Base-by-base conservation (phyloP, 768 basidiomycete species). In the Hypholoma sublateritium region DNA sequence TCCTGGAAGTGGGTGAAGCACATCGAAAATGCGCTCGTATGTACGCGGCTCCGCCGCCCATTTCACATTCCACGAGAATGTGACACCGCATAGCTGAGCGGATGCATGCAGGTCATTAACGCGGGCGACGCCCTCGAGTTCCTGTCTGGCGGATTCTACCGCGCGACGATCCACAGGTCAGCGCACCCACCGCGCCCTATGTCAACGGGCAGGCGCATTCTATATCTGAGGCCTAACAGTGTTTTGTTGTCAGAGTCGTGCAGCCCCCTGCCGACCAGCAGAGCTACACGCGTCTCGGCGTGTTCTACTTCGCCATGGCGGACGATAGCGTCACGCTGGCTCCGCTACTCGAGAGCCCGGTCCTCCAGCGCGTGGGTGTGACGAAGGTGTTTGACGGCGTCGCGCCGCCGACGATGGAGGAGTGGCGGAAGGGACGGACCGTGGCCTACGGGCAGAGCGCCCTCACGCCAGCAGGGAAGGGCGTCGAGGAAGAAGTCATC, bases 31-130 rank as follows among this genome's bases (percentile, higher is more conserved):
- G n/a, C n/a, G n/a, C n/a, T n/a, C n/a, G n/a, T n/a, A n/a, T n/a
- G n/a, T n/a, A n/a, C n/a, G n/a, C n/a, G n/a, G n/a, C n/a, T n/a
- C n/a, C n/a, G n/a, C n/a, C n/a, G n/a, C n/a, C n/a, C n/a, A n/a
- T n/a, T n/a, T n/a, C n/a, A n/a, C n/a, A n/a, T n/a, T n/a, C n/a
- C n/a, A n/a, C n/a, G n/a, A n/a, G n/a, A n/a, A n/a, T n/a, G n/a
- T n/a, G n/a, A n/a, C n/a, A n/a, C n/a, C n/a, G n/a, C n/a, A n/a
- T n/a, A n/a, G n/a, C n/a, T n/a, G n/a, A n/a, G n/a, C n/a, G n/a
- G n/a, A n/a, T n/a, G n/a, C n/a, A n/a, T n/a, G n/a, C n/a, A 85
- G 85, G 76, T 84, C 5, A 73, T 88, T 44, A 86, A 86, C 50
- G 74, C 80, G 0, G 85, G 85, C 6, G 85, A 86, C 56, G 77